These are phyloP conservation scores for Cutaneotrichosporon sp. DNA, from an alignment of 1,284 basidiomycete species.

Conservation along the genomic window DNA sequence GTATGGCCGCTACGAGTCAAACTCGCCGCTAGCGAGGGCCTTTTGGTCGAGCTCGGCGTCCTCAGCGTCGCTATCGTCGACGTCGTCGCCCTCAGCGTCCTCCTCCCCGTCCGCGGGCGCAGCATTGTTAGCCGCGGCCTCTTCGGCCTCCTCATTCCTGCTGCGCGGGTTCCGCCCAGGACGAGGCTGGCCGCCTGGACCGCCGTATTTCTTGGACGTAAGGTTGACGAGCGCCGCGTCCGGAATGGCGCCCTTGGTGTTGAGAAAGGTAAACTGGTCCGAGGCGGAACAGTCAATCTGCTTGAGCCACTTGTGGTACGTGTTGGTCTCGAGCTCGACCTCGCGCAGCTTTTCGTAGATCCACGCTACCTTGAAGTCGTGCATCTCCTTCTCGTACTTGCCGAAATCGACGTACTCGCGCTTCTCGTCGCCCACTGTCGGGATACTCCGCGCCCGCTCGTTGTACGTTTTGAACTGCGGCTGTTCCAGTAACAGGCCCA, in stretches of 20 bases:
- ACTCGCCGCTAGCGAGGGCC: constrained; percentile 59
- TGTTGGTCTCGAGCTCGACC: constrained; percentile 70
- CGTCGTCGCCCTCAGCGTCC: constrained; percentile 51
- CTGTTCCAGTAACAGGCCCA: constrained; percentile 90
- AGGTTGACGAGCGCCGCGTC: constrained; percentile 56
- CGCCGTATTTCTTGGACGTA: constrained; percentile 54
- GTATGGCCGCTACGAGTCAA: constrained; percentile 56
- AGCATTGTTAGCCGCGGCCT: constrained; percentile 42
- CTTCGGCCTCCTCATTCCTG: constrained; percentile 40
- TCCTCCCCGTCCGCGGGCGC: constrained; percentile 49
- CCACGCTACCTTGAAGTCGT: constrained; percentile 71
- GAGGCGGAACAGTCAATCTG: constrained; percentile 37
- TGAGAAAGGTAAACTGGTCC: constrained; percentile 32
- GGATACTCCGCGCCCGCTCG: constrained; percentile 35
- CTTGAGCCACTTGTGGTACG: constrained; percentile 53
- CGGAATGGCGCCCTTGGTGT: constrained; percentile 63
- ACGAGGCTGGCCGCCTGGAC: constrained; percentile 53
- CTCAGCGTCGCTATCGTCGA: constrained; percentile 50
- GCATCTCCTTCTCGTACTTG: constrained; percentile 59
- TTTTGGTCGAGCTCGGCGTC: constrained; percentile 55
- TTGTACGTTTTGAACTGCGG: constrained; percentile 68
- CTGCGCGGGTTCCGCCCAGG: constrained; percentile 55
- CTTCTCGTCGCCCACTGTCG: constrained; percentile 10
- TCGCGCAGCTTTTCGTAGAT: constrained; percentile 79
- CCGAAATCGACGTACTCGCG: constrained; percentile 61